Conservation (phyloP, 108 stramenopile species). For the Cyclostephanos invisitatus region DNA sequence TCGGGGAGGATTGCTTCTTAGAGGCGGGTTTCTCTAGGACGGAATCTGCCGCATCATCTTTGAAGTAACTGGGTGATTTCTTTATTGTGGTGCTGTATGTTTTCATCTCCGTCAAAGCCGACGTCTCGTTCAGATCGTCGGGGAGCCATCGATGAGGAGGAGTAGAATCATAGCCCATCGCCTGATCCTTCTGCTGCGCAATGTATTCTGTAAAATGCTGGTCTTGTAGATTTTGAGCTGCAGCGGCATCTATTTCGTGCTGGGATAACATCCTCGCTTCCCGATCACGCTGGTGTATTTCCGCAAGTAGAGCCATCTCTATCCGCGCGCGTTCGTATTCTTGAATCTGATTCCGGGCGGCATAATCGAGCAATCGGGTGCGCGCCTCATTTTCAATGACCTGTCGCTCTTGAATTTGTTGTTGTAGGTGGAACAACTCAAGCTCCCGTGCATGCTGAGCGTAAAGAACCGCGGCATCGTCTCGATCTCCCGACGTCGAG, state of each 20-base stretch:
- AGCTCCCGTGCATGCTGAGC: constrained; percentile 25
- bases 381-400: constrained; percentile 31
- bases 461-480: constrained; percentile 25
- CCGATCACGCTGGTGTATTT: constrained; percentile 42
- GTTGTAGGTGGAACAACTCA: constrained; percentile 41
- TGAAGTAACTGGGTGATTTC: background rate
- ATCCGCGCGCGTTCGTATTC: constrained; percentile 34
- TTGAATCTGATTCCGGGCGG: constrained; percentile 38
- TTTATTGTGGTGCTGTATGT: background rate
- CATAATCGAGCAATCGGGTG: constrained; percentile 34
- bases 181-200: background rate
- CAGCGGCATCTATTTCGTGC: constrained; percentile 11
- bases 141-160: constrained; percentile 1
- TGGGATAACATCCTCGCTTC: constrained; percentile 21
- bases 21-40: background rate
- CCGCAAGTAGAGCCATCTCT: constrained; percentile 41
- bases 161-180: background rate
- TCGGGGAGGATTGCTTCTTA: constrained; percentile 2
- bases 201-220: constrained; percentile 7
- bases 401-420: constrained; percentile 38
- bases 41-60: constrained; percentile 7
- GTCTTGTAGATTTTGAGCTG: constrained; percentile 8
- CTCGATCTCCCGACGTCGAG: background rate
- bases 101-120: constrained; percentile 5
- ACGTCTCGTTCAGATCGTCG: background rate